Base-by-base conservation (phyloP, 1,284 basidiomycete species). In the Austropuccinia psidii region DNA sequence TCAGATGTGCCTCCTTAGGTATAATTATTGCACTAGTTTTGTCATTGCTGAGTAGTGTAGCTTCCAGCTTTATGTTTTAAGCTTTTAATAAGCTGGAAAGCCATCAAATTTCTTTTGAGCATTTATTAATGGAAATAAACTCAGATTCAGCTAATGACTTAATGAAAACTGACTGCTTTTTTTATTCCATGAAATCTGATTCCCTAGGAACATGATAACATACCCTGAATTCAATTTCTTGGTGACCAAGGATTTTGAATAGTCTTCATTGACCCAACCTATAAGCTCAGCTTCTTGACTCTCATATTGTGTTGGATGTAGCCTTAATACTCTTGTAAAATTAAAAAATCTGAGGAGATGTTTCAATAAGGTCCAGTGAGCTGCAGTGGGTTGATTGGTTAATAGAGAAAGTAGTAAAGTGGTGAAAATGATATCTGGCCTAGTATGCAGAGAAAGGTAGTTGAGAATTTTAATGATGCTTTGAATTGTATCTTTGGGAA, bases 101-200 rank as follows among this genome's bases (percentile, higher is more conserved):
- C 64, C 64, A 66, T 9, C 49, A 5, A 11, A 66, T 19, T 27
- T 66, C 29, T 33, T 66, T 66, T 4, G 62, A 41, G 37, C 45
- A 65, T 27, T 13, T 4, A 21, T 61, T 61, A 8, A 61, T 61
- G 6, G 37, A 35, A 7, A 61, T 35, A 13, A 61, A 61, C 19
- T 61, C 37, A 2, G 58, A 21, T 35, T 49, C 61, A 29, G 27
- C 50, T 19, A 33, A 47, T n/a, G 24, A 64, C 50, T 64, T 41
- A 33, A 45, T 31, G 19, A 64, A 27, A 1, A 64, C 19, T 24
- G 61, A 27, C 37, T 47, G 41, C 27, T 64, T 64, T n/a, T 64
- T 64, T 4, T 49, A 1, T n/a, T 27, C 61, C 41, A 64, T 19
- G 1, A 64, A 21, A 64, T 49, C 8, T 27, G 43, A 49, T 33